Evolutionary conservation across 805 yeast genomes (phyloP).

Genomic region (Candida qinlingensis): DNA sequence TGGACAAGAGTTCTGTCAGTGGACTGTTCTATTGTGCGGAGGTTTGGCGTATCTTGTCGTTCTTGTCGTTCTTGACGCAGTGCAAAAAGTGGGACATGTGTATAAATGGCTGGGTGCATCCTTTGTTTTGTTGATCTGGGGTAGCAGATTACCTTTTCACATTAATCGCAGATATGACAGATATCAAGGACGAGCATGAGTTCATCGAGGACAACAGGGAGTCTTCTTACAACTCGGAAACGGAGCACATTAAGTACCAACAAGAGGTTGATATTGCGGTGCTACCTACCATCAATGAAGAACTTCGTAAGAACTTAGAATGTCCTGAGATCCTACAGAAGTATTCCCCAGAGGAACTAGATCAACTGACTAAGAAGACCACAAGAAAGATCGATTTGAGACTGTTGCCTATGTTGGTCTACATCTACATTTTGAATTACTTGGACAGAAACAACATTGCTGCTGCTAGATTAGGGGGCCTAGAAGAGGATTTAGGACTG

Average conservation of each 20-base stretch:
- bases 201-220: background rate
- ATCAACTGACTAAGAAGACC: constrained; percentile 36
- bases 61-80: no score
- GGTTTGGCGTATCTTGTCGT: no score
- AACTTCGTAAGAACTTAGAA: constrained; percentile 10
- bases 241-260: background rate
- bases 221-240: background rate
- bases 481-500: constrained; percentile 41
- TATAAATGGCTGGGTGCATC: no score
- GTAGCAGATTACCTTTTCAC: no score
- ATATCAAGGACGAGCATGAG: background rate
- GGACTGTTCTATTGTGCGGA: no score
- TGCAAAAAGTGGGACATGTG: no score
- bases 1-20: no score
- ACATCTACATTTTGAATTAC: constrained; percentile 47
- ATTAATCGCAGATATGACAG: background rate
- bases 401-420: constrained; percentile 44
- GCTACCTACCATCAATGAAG: constrained; percentile 9
- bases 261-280: background rate
- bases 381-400: constrained; percentile 44
- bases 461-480: constrained; percentile 42
- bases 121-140: no score
- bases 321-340: constrained; percentile 21
- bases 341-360: constrained; percentile 36
- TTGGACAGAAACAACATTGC: constrained; percentile 47